Evolutionary conservation across 2,329 filamentous ascomycete genomes (phyloP).

Genomic region (Raffaelea ambrosiae): DNA sequence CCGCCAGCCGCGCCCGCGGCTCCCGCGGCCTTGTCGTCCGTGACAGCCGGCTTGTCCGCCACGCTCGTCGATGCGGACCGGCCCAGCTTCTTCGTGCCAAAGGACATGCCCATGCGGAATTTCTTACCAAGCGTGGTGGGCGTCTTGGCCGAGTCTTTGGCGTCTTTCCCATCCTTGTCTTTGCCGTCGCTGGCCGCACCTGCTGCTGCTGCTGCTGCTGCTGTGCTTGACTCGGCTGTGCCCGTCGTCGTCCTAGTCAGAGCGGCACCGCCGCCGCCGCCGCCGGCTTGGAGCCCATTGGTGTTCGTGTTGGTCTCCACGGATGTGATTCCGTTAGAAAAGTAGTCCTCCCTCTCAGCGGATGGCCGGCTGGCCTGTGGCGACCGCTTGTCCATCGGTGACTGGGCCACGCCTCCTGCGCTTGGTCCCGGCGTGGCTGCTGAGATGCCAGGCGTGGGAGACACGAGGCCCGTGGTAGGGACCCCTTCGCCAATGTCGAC

Average conservation of each 20-base stretch:
- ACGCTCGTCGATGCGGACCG: constrained; percentile 57
- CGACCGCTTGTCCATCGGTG: constrained; percentile 44
- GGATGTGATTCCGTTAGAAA: constrained; percentile 52
- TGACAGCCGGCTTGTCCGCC: constrained; percentile 62
- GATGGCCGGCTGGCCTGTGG: constrained; percentile 53
- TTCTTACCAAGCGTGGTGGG: constrained; percentile 64
- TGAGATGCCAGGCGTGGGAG: no score
- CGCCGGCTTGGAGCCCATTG: constrained; percentile 23
- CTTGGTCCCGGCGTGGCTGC: constrained; percentile 23
- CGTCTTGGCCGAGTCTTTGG: constrained; percentile 33
- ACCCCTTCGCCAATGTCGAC: constrained; percentile 17
- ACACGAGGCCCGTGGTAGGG: constrained; percentile 12
- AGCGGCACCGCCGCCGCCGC: no score
- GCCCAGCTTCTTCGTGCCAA: constrained; percentile 76
- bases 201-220: neutral
- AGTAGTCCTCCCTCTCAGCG: constrained; percentile 66
- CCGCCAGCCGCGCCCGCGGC: neutral
- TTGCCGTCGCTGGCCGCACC: neutral
- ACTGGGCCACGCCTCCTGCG: constrained; percentile 44
- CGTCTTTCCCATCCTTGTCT: neutral
- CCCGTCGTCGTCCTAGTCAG: constrained; percentile 21
- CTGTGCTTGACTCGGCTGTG: neutral
- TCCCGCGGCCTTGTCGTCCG: constrained; percentile 29
- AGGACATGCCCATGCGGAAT: constrained; percentile 68
- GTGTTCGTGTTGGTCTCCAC: constrained; percentile 33